Evolutionary conservation across 176 grass and related monocot species (phyloP), one percentile per base, ranked within the genome.

Genomic region (Phoenix dactylifera): DNA sequence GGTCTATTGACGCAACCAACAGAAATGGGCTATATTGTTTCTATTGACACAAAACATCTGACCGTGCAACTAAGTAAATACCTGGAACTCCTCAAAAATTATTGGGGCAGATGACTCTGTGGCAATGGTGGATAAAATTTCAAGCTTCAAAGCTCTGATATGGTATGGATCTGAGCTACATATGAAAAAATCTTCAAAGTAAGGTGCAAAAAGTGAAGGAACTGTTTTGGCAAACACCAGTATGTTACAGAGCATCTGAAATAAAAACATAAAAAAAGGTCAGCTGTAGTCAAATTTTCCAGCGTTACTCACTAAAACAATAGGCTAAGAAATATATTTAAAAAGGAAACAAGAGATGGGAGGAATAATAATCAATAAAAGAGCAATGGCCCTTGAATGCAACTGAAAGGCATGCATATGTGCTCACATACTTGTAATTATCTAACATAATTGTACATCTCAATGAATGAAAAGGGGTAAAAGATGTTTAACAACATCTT

Each of bases 71-170:
- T 52, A 20, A 15, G n/a, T 49, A 59, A 49, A 80, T 26, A 90
- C 91, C 91, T 97, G 87, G 78, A 97, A 97, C 60, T 91, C 92
- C 73, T 88, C 76, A 77, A 91, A 75, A 76, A 97, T 97, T 20
- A 66, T 59, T 59, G 59, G 78, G 72, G 91, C 60, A 52, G 87
- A 82, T 49, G 75, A 66, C 60, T 88, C 80, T 51, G 78, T 83
- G 59, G 87, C 92, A n/a, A 97, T 82, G 53, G 55, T 88, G 50
- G 87, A 83, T 72, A 97, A 49, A 77, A 97, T 88, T 90, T 91
- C 87, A 63, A 97, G 92, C 76, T 97, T 97, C 82, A 97, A 64
- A 50, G 78, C 74, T 72, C 63, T 97, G 49, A 80, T 78, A 57
- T 85, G 87, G 49, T 97, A 85, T 24, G 78, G 69, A 18, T 97